Evolutionary conservation across 805 yeast genomes (phyloP), one percentile per base, ranked within the genome.

Genomic region (Metschnikowia reukaufii): DNA sequence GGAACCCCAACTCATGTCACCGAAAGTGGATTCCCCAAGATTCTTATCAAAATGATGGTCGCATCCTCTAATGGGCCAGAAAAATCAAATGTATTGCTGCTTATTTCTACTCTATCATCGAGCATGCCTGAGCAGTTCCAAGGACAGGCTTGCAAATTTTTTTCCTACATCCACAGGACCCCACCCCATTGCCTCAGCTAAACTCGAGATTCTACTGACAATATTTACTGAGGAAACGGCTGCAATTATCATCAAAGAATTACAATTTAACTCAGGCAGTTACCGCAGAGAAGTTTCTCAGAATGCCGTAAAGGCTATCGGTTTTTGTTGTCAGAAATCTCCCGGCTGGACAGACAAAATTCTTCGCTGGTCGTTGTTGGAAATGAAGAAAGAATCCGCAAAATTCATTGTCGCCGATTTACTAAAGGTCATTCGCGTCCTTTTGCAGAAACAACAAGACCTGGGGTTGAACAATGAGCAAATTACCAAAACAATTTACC

Each of bases 391-490:
- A 4, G 44, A 48, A 4, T 20, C 49, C 8, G 45, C 54, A 12
- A 13, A 30, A 6, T 42, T 33, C 4, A 62, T 84, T 4, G 72
- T 82, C 35, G 78, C 82, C 45, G 94, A 88, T 56, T 73, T 84
- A 42, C 74, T 91, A 4, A 80, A 87, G 6, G 88, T 89, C 2
- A 74, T 91, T 6, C 71, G 97, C 39, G 79, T 77, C 52, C 65
- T 90, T 51, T 79, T 90, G 31, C 95, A 88, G 61, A 77, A 76
- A 30, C 68, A 51, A 71, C 58, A 58, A 51, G 59, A 51, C 23
- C 20, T 34, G n/a, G 45, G 35, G 1, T 34, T 43, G 6, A 73
- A 69, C 17, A 37, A 25, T 6, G 34, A 47, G 7, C 47, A 48
- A 15, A 79, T 87, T 49, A 64, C 80, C 27, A 73, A 74, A 27